A percentile compares a stretch with the other conserved stretches of the same genome.
These are phyloP conservation scores for Trichosporon ovoides DNA, from an alignment of 1,284 basidiomycete species.

Conservation along the genomic window DNA sequence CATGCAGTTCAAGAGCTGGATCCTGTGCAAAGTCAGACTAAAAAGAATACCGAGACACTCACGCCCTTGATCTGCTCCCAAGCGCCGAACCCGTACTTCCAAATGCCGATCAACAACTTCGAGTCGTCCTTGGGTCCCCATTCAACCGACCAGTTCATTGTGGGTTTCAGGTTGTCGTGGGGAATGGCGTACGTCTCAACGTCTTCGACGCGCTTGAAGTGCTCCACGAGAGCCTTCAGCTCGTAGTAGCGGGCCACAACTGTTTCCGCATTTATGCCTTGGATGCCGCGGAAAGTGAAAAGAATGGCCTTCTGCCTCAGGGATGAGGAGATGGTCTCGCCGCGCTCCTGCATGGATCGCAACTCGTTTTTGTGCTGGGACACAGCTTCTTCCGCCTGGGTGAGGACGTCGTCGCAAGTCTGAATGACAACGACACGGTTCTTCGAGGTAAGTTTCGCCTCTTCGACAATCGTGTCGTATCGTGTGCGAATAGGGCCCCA, in stretches of 20 bases:
- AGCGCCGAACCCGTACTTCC: slow-evolving; percentile 87
- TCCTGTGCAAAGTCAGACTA: slow-evolving; percentile 56
- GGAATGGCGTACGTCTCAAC: slow-evolving; percentile 79
- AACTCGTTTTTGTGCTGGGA: slow-evolving; percentile 78
- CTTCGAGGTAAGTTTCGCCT: slow-evolving; percentile 91
- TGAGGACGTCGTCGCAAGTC: slow-evolving; percentile 87
- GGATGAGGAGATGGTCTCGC: slow-evolving; percentile 62
- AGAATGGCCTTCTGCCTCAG: slow-evolving; percentile 74
- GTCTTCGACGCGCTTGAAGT: slow-evolving; percentile 63
- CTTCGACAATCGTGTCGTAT: slow-evolving; percentile 86
- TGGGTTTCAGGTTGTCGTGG: slow-evolving; percentile 85
- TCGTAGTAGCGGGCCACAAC: slow-evolving; percentile 85
- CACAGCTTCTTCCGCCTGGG: slow-evolving; percentile 76
- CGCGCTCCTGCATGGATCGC: slow-evolving; percentile 66
- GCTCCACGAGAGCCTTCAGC: slow-evolving; percentile 79
- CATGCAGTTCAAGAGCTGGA: slow-evolving; percentile 70
- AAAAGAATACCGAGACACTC: neutral
- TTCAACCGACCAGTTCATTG: slow-evolving; percentile 90
- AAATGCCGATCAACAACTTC: slow-evolving; percentile 89
- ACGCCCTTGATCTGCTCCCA: slow-evolving; percentile 77
- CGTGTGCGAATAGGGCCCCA: slow-evolving; percentile 97
- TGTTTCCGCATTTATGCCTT: slow-evolving; percentile 96
- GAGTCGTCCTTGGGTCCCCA: slow-evolving; percentile 94
- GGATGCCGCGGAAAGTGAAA: slow-evolving; percentile 80
- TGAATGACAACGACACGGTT: slow-evolving; percentile 88